Evolutionary conservation across 345 rosid genomes (phyloP).

Genomic region (Gossypium mustelinum): DNA sequence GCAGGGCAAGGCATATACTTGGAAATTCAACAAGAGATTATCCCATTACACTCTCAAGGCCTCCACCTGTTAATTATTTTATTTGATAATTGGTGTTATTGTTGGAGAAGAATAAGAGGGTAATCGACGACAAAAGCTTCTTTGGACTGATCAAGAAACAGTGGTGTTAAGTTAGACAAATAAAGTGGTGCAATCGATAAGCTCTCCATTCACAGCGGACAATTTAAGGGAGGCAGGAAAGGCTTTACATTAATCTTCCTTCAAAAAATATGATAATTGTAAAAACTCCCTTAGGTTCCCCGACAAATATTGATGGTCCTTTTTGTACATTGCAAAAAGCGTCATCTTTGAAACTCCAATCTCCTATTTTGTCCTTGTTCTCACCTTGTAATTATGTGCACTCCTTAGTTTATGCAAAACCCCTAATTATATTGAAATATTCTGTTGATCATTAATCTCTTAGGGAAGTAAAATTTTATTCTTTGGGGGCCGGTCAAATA

Average conservation of each 20-base stretch:
- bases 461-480: neutral
- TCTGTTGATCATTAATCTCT: neutral
- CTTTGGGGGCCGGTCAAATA: neutral
- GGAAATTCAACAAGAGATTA: too few relatives aligned
- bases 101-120: neutral
- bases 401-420: too few relatives aligned
- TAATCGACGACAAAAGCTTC: neutral
- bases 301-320: neutral
- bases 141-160: neutral
- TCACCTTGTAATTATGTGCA: neutral
- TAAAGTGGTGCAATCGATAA: conserved; percentile 6
- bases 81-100: neutral
- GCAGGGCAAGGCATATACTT: too few relatives aligned
- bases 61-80: too few relatives aligned
- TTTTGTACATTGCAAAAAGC: neutral
- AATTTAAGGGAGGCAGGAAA: conserved; percentile 1
- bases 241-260: neutral
- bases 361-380: neutral
- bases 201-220: neutral
- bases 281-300: too few relatives aligned
- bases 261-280: too few relatives aligned
- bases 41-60: too few relatives aligned
- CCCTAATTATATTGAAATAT: too few relatives aligned
- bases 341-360: neutral
- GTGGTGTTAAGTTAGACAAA: neutral